Base-by-base conservation (phyloP, 495 filamentous ascomycete genomes). In the Sabuloglossum arenarium region DNA sequence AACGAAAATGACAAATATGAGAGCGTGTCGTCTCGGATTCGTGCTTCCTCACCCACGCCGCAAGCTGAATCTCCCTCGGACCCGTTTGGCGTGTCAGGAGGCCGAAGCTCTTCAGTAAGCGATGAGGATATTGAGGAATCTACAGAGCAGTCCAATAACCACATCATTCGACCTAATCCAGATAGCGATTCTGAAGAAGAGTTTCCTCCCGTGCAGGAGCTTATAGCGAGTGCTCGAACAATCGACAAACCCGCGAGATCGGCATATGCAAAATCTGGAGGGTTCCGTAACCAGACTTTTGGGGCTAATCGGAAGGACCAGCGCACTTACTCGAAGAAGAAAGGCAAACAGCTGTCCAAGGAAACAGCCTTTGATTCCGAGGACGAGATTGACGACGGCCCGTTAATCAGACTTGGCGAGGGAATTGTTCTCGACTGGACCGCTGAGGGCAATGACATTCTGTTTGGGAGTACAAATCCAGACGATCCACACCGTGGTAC, bases 381-480 rank as follows among this genome's bases (percentile, higher is more conserved):
- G 21, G 54, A 59, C 27, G 58, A 64, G 24, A 55, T 51, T 12
- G 70, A 81, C 49, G 71, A 75, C 14, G 76, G 75, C n/a, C 77
- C 80, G 0, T 70, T 94, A 21, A 70, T 96, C 51, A 75, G 79
- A 34, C 73, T 85, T 21, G 80, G 82, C 45, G 91, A 98, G 64
- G 86, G 75, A 10, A 77, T 98, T 55, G 69, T 97, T 1, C 73
- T 95, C 32, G 88, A 96, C 60, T 97, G 88, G 87, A 76, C 66
- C 32, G 67, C 76, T 1, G 66, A 78, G 3, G 82, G 75, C 9
- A 79, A 77, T 56, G 79, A 93, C 32, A 67, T 68, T 1, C 69
- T 95, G 9, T 98, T 94, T 62, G 74, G 73, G 31, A 78, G 73
- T n/a, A 58, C 31, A 11, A 61, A 59, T 28, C 37, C 58, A 6